Evolutionary conservation across 768 basidiomycete species (phyloP).

Genomic region (Piloderma croceum): DNA sequence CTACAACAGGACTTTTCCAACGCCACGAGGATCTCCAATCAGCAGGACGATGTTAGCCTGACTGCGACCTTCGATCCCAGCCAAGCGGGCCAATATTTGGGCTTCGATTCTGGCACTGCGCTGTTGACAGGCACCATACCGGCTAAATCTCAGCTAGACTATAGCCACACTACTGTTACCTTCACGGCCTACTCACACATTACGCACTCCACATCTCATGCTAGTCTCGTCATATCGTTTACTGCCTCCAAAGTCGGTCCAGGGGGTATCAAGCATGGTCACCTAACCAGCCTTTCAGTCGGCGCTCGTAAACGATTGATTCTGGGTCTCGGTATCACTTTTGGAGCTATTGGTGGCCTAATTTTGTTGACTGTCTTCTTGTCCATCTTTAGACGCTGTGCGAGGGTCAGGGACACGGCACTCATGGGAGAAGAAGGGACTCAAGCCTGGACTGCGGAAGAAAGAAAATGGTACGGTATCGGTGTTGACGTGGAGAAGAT

Average conservation of each 20-base stretch:
- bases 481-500: conserved; percentile 29
- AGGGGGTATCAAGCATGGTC: conserved; percentile 21
- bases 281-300: conserved; percentile 36
- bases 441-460: conserved; percentile 55
- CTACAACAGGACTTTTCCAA: conserved; percentile 55
- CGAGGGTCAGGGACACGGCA: conserved; percentile 55
- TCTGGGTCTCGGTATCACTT: conserved; percentile 55
- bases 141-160: conserved; percentile 20
- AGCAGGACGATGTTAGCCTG: conserved; percentile 43
- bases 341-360: conserved; percentile 57
- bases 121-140: conserved; percentile 57
- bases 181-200: conserved; percentile 64
- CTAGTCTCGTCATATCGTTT: conserved; percentile 48
- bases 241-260: conserved; percentile 34
- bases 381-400: conserved; percentile 50
- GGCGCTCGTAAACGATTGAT: conserved; percentile 44
- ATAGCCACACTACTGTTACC: conserved; percentile 41
- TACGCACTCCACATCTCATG: conserved; percentile 70
- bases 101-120: conserved; percentile 41
- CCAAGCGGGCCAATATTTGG: conserved; percentile 44
- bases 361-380: conserved; percentile 49
- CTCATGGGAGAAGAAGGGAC: conserved; percentile 54
- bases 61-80: conserved; percentile 51
- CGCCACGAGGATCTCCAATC: conserved; percentile 29
- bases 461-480: conserved; percentile 66